Percentiles rank a stretch among this genome's conserved stretches.
Conservation (phyloP, 75 land plant genomes). For the Isoetes taiwanensis region DNA sequence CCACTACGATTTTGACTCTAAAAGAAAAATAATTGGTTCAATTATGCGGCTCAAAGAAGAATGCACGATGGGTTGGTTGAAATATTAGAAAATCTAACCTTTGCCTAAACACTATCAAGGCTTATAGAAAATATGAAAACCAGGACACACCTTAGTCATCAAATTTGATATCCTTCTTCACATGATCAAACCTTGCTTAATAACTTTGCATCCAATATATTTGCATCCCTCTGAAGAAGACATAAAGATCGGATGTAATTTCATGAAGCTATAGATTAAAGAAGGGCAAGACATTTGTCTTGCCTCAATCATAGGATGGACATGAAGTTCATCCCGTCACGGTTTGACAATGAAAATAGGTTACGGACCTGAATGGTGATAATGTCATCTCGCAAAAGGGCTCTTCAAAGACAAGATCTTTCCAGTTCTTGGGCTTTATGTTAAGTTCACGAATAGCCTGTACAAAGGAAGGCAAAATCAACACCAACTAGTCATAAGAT, state of each 20-base stretch:
- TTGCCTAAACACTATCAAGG: no score
- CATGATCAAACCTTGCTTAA: constrained; percentile 86
- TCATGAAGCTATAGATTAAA: no score
- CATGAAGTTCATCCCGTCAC: no score
- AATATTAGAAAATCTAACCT: no score
- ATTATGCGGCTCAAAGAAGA: no score
- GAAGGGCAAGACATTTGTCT: no score
- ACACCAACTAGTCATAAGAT: no score
- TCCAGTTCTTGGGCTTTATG: constrained; percentile 89
- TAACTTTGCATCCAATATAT: constrained; percentile 69
- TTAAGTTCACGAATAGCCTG: constrained; percentile 89
- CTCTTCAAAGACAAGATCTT: constrained; percentile 87
- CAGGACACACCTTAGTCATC: constrained; percentile 69
- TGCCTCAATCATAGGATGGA: no score
- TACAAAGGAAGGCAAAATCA: no score
- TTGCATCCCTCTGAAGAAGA: constrained; percentile 67
- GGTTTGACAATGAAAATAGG: not conserved
- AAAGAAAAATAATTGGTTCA: no score
- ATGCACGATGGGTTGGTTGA: no score
- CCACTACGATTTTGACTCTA: constrained; percentile 46
- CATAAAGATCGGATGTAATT: no score
- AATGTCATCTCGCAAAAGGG: constrained; percentile 66
- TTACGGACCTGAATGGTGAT: constrained; percentile 79
- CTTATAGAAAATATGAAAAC: not conserved
- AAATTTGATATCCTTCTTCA: constrained; percentile 51